Evolutionary conservation across 106 monocot species (phyloP), one percentile per base, ranked within the genome.

Genomic region (Dioscorea dumetorum): DNA sequence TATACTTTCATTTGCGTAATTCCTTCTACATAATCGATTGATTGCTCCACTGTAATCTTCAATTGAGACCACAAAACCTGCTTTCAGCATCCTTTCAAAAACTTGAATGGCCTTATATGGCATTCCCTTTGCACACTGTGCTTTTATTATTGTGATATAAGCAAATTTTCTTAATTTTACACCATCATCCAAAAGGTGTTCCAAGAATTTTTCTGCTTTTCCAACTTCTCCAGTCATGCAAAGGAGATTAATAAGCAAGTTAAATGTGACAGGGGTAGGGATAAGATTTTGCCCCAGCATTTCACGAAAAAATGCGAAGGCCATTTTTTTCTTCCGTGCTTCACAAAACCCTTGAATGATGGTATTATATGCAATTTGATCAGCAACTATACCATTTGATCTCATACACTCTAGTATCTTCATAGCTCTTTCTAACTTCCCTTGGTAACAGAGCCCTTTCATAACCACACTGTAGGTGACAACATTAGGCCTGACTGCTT

Each of bases 331-430:
- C 10, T 82, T 66, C 22, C 61, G 14, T 19, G 11, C 64, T 76
- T 88, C 73, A 62, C 82, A 85, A 68, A 82, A 83, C 41, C 80
- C 91, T 24, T 92, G 82, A 49, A 92, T 83, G 41, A 92, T 77
- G 24, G 84, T 88, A 73, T 92, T 88, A 69, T 78, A 92, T 28
- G 82, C 62, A 34, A 92, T 85, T 41, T 63, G 72, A 68, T 92
- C 88, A 3, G 76, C 61, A 61, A 18, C 16, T 48, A 91, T 49
- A 61, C 76, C 84, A 48, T 71, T 79, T 18, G 33, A 51, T 15
- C 64, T 12, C 84, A 88, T 85, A 33, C 71, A 32, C 2, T 75
- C 67, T 23, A 91, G 78, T 58, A 88, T 54, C n/a, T 50, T 18
- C 58, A 67, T 15, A 63, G 91, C 82, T 41, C 78, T 63, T 19